Percentiles rank a stretch among this genome's conserved stretches.
phyloP scores from a whole-genome alignment of 768 basidiomycete genomes.

The Mycena amicta region DNA sequence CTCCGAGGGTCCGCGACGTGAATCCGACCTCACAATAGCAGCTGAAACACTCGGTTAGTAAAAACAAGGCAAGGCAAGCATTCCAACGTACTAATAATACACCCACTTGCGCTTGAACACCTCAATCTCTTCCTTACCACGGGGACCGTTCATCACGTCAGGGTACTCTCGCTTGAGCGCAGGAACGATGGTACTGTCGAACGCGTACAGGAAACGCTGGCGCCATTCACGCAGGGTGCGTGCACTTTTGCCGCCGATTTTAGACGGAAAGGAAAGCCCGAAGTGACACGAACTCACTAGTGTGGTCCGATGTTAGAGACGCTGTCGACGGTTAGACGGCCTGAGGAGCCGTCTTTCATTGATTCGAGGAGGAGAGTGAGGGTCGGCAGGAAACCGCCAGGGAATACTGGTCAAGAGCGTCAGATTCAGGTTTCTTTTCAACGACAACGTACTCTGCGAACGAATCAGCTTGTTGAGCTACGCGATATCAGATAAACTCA shows the following conservation, averaged over 20 bases:
- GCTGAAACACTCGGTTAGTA: slow-evolving; percentile 32
- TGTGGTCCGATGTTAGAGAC: slow-evolving; percentile 74
- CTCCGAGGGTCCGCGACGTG: slow-evolving; percentile 64
- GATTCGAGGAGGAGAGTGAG: slow-evolving; percentile 58
- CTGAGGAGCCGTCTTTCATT: slow-evolving; percentile 50
- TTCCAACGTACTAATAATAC: slow-evolving; percentile 51
- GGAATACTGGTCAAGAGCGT: slow-evolving; percentile 53
- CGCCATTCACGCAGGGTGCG: slow-evolving; percentile 83
- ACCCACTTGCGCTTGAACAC: slow-evolving; percentile 79
- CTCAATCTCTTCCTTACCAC: slow-evolving; percentile 58
- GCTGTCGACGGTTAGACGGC: slow-evolving; percentile 63
- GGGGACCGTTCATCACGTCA: slow-evolving; percentile 47
- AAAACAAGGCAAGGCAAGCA: not conserved
- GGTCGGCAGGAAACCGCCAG: slow-evolving; percentile 70
- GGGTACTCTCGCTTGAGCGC: slow-evolving; percentile 64
- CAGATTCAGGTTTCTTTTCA: too few relatives aligned
- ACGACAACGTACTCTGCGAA: slow-evolving; percentile 29
- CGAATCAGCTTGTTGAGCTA: not conserved
- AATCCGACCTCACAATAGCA: slow-evolving; percentile 79
- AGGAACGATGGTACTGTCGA: slow-evolving; percentile 60
- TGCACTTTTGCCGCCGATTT: slow-evolving; percentile 35
- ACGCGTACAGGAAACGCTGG: slow-evolving; percentile 57
- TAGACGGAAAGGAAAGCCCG: not conserved
- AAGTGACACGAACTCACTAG: slow-evolving; percentile 36
- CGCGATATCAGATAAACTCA: slow-evolving; percentile 30